Base-by-base conservation (phyloP, 129 eudicot genomes). In the Saussurea involucrata region DNA sequence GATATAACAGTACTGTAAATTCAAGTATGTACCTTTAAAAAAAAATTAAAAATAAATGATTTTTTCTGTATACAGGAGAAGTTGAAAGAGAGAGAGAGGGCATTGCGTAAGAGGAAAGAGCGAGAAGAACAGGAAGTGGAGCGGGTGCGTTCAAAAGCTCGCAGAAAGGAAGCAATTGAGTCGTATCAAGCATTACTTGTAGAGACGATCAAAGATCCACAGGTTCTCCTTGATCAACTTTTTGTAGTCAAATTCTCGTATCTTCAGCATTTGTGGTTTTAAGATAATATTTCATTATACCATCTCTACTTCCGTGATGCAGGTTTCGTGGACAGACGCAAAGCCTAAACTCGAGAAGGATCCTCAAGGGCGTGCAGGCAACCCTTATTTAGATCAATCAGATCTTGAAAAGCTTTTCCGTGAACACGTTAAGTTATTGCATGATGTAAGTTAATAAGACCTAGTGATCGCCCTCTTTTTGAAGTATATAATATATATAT, bases 51-150 rank as follows among this genome's bases (percentile, higher is more conserved):
- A n/a, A n/a, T n/a, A n/a, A n/a, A n/a, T n/a, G n/a, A 81, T 49
- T 70, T 12, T 66, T 31, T 21, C 5, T 42, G 3, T 55, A 22
- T 63, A 5, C 80, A 95, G 97, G 99, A 95, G 32, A 95, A 90
- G 65, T 29, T 95, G 60, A 95, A 84, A 83, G 99, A 95, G 78
- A 83, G 97, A 80, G 99, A 95, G 77, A 75, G 97, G 71, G 87
- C 83, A 42, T 63, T 87, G 69, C 92, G 97, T 32, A 95, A 95
- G 76, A 81, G 99, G 73, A 95, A 95, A 88, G 99, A 92, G 82
- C 79, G 99, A 82, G 99, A 95, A 82, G 99, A 95, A 79, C 99
- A 89, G 73, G 99, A 95, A 86, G 91, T 95, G 77, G 99, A 95
- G 83, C 84, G 99, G 75, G 97, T 95, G 44, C 87, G 95, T n/a